A percentile compares a stretch with the other conserved stretches of the same genome.
These are phyloP conservation scores for Pilobolus umbonatus DNA, from an alignment of 192 early-diverging fungal genomes.

Conservation along the genomic window DNA sequence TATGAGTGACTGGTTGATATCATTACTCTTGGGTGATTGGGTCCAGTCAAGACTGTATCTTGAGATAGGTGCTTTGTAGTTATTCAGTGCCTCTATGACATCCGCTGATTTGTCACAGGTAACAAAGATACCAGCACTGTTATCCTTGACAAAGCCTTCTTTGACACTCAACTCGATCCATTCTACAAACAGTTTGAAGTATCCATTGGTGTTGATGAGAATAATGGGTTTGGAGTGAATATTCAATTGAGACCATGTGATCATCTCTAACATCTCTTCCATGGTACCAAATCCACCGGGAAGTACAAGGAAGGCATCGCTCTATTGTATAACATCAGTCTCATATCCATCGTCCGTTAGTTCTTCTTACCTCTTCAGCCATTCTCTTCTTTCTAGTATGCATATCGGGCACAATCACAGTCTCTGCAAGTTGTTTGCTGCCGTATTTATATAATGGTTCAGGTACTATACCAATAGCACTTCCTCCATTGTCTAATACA, in stretches of 20 bases:
- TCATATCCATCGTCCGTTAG: background rate
- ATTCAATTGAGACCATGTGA: constrained; percentile 73
- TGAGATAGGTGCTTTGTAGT: constrained; percentile 40
- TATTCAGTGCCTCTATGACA: constrained; percentile 47
- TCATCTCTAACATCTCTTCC: constrained; percentile 82
- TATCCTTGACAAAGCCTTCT: constrained; percentile 58
- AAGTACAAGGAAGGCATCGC: constrained; percentile 73
- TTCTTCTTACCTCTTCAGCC: constrained; percentile 48
- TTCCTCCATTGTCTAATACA: constrained; percentile 52
- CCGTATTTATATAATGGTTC: constrained; percentile 45
- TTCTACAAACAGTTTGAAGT: constrained; percentile 62
- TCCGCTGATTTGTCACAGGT: constrained; percentile 58
- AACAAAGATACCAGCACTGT: constrained; percentile 47
- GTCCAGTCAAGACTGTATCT: constrained; percentile 54
- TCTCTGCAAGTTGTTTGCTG: constrained; percentile 38
- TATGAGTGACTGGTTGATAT: too few species aligned
- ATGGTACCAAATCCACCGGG: constrained; percentile 88
- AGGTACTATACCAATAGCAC: constrained; percentile 75
- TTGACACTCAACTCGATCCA: constrained; percentile 59
- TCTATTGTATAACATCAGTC: constrained; percentile 17
- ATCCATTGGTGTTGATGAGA: constrained; percentile 73
- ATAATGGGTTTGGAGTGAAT: constrained; percentile 82
- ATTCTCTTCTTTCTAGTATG: constrained; percentile 77
- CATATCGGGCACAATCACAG: constrained; percentile 74
- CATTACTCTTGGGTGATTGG: background rate